phyloP scores from a whole-genome alignment of 2,329 filamentous ascomycete genomes.

The Scytalidium sp. region DNA sequence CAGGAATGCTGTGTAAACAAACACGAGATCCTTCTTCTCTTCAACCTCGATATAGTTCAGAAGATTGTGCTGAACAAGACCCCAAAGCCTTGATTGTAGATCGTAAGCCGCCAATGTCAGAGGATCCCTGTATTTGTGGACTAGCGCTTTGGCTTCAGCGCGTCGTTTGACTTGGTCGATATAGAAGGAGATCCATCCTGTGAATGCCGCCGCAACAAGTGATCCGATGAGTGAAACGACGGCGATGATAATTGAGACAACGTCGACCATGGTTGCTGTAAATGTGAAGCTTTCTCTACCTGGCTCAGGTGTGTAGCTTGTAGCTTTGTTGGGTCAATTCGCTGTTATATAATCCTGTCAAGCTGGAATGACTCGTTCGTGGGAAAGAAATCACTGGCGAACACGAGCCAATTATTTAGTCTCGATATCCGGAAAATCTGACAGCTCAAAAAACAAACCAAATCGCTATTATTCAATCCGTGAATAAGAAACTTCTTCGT shows the following conservation, averaged over 20 bases:
- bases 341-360: background rate
- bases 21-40: slow-evolving; percentile 16
- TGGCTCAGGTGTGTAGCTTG: background rate
- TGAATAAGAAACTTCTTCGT: no score
- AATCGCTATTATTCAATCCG: no score
- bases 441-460: no score
- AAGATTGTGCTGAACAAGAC: slow-evolving; percentile 14
- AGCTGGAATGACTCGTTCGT: no score
- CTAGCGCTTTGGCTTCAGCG: slow-evolving; percentile 17
- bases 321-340: background rate
- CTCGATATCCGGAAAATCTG: no score
- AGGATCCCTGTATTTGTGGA: slow-evolving; percentile 24
- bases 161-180: slow-evolving; percentile 21
- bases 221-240: slow-evolving; percentile 22
- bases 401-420: no score
- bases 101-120: slow-evolving; percentile 19
- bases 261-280: slow-evolving; percentile 14
- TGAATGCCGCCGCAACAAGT: slow-evolving; percentile 20
- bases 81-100: slow-evolving; percentile 20
- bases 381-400: no score
- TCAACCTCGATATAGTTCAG: slow-evolving; percentile 13
- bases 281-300: background rate
- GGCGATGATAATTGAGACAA: slow-evolving; percentile 21
- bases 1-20: slow-evolving; percentile 21
- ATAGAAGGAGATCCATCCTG: slow-evolving; percentile 24